phyloP scores from a whole-genome alignment of 257 asterid genomes.

The Sherardia arvensis region DNA sequence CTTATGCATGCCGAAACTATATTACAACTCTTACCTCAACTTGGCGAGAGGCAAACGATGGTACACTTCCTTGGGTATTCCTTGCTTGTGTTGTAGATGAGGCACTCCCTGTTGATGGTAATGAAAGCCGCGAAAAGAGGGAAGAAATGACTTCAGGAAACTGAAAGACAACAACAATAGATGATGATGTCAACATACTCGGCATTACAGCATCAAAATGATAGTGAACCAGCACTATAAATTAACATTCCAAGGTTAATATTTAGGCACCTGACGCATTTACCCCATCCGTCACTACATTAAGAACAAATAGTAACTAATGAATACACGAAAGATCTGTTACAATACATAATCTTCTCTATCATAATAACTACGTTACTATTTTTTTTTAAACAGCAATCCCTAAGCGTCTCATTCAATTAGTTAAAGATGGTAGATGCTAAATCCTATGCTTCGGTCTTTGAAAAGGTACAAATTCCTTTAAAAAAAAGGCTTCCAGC shows the following conservation, averaged over 20 bases:
- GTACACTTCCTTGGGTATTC: constrained; percentile 48
- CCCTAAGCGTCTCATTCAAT: background rate
- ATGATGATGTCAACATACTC: background rate
- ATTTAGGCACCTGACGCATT: background rate
- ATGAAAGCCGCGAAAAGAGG: constrained; percentile 66
- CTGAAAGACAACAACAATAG: constrained; percentile 32
- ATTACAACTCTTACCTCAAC: constrained; percentile 37
- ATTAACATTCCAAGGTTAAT: background rate
- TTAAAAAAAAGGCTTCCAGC: background rate
- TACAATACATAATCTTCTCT: background rate
- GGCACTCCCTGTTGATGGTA: constrained; percentile 54
- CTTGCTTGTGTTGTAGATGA: constrained; percentile 58
- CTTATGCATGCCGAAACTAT: background rate
- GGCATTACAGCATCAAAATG: constrained; percentile 11
- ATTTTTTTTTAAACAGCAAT: background rate
- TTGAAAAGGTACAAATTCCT: background rate
- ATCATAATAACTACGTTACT: background rate
- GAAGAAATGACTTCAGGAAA: constrained; percentile 75
- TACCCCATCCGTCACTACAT: background rate
- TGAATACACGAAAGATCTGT: background rate
- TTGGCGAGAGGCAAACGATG: constrained; percentile 43
- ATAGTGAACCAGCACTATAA: background rate
- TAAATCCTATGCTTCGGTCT: background rate
- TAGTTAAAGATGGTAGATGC: background rate
- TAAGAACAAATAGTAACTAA: background rate